Percentiles rank a stretch among this genome's conserved stretches.
Evolutionary conservation across 352 stramenopile genomes (phyloP).

Genomic region (Phytopythium sindhum): DNA sequence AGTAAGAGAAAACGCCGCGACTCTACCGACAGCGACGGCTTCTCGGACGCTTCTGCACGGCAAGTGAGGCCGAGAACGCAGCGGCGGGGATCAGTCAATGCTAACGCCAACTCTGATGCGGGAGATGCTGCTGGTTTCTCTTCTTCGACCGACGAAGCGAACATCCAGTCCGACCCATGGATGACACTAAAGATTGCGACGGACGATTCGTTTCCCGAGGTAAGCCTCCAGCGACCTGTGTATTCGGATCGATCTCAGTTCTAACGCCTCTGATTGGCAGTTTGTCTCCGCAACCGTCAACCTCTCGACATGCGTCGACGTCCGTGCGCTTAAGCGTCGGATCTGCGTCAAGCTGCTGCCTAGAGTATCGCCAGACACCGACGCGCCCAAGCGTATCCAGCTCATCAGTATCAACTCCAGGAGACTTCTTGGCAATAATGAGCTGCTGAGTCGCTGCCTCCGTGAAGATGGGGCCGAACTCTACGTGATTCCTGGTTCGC

Average conservation of each 20-base stretch:
- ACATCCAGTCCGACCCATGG: constrained; percentile 1
- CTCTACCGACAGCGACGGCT: not conserved
- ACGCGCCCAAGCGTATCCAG: constrained; percentile 7
- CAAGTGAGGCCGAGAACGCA: not conserved
- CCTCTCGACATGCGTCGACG: constrained; percentile 15
- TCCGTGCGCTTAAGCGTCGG: constrained; percentile 15
- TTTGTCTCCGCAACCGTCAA: constrained; percentile 14
- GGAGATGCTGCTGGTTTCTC: not conserved
- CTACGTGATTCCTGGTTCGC: constrained; percentile 19
- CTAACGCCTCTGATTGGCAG: constrained; percentile 7
- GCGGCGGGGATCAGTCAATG: too few species aligned
- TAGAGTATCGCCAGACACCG: not conserved
- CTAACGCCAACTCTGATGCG: not conserved
- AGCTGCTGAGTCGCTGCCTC: constrained; percentile 19
- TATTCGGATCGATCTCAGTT: not conserved
- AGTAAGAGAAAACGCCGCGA: not conserved
- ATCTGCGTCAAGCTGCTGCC: constrained; percentile 14
- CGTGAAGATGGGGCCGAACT: constrained; percentile 20
- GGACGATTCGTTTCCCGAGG: constrained; percentile 28
- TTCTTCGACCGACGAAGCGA: not conserved
- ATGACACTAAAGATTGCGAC: constrained; percentile 21
- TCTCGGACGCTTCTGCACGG: not conserved
- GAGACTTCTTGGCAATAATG: constrained; percentile 13
- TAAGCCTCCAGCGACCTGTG: constrained; percentile 9
- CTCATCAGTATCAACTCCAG: constrained; percentile 18